phyloP scores from a whole-genome alignment of 805 yeast species.

The Osmozyma mogii region DNA sequence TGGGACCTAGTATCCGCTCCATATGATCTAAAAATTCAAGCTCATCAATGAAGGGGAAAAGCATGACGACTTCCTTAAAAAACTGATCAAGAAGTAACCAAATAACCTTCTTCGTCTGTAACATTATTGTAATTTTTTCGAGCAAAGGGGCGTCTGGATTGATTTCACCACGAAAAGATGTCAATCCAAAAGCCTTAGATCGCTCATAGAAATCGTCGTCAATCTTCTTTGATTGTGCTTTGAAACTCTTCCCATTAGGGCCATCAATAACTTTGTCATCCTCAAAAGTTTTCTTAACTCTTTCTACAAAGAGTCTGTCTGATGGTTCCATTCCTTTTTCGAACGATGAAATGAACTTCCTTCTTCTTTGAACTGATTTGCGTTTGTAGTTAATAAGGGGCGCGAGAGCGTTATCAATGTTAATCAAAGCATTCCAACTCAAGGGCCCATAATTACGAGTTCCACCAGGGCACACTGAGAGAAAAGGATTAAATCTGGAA shows the following conservation, averaged over 20 bases:
- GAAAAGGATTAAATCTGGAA: conserved; percentile 17
- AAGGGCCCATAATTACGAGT: conserved; percentile 11
- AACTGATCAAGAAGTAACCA: conserved; percentile 21
- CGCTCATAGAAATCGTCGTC: conserved; percentile 8
- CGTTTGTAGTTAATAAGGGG: conserved; percentile 13
- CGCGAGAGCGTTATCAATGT: conserved; percentile 11
- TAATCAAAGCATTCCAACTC: conserved; percentile 10
- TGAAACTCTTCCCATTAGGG: too few species aligned
- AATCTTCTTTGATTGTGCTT: neutral
- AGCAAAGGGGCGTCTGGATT: conserved; percentile 13
- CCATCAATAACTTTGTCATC: conserved; percentile 6
- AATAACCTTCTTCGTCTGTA: conserved; percentile 18
- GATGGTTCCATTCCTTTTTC: conserved; percentile 4
- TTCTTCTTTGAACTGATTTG: conserved; percentile 1
- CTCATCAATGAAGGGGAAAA: conserved; percentile 47
- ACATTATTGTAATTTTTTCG: conserved; percentile 11
- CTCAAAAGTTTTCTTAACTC: conserved; percentile 4
- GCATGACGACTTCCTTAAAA: conserved; percentile 47
- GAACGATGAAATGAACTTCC: too few species aligned
- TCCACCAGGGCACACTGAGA: conserved; percentile 3
- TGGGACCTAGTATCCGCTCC: conserved; percentile 13
- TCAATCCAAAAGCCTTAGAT: conserved; percentile 13
- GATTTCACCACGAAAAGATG: conserved; percentile 13
- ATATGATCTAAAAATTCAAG: conserved; percentile 14
- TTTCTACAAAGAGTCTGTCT: conserved; percentile 7